phyloP scores from a whole-genome alignment of 75 land plant genomes.

The Isoetes taiwanensis region DNA sequence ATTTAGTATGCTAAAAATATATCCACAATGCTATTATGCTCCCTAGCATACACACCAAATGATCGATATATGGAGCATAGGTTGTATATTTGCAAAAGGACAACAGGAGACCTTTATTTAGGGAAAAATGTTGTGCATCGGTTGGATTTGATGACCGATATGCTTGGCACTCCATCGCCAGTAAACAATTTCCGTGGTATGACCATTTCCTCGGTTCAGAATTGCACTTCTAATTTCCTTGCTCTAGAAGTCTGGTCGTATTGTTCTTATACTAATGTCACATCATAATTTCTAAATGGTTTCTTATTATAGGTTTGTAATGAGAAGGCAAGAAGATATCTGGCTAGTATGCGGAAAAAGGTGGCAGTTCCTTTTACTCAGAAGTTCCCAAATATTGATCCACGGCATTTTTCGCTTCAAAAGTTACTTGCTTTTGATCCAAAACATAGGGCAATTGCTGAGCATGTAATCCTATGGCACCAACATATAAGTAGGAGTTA shows the following conservation, averaged over 20 bases:
- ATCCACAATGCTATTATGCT: background rate
- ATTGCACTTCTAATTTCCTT: background rate
- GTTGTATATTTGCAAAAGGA: slow-evolving; percentile 85
- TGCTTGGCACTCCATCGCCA: slow-evolving; percentile 71
- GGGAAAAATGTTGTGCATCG: slow-evolving; percentile 93
- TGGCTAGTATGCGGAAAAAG: slow-evolving; percentile 71
- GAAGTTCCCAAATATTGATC: slow-evolving; percentile 78
- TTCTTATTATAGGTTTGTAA: slow-evolving; percentile 50
- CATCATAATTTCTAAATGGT: too few species aligned
- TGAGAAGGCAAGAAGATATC: slow-evolving; percentile 84
- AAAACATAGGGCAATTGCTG: slow-evolving; percentile 75
- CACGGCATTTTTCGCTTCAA: slow-evolving; percentile 62
- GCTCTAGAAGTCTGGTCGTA: background rate
- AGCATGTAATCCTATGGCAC: too few species aligned
- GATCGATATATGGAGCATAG: slow-evolving; percentile 92
- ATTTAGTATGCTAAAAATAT: too few species aligned
- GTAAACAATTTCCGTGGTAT: slow-evolving; percentile 63
- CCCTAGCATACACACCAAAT: slow-evolving; percentile 48
- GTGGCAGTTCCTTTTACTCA: slow-evolving; percentile 57
- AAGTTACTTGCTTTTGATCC: slow-evolving; percentile 86
- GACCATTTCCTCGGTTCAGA: background rate
- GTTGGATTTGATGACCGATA: slow-evolving; percentile 76
- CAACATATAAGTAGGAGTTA: too few species aligned
- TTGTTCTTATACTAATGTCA: background rate
- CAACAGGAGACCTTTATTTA: slow-evolving; percentile 80